Percentiles rank a stretch among this genome's conserved stretches.
Evolutionary conservation across 805 yeast genomes (phyloP).

Genomic region (Candida xiaguanensis): DNA sequence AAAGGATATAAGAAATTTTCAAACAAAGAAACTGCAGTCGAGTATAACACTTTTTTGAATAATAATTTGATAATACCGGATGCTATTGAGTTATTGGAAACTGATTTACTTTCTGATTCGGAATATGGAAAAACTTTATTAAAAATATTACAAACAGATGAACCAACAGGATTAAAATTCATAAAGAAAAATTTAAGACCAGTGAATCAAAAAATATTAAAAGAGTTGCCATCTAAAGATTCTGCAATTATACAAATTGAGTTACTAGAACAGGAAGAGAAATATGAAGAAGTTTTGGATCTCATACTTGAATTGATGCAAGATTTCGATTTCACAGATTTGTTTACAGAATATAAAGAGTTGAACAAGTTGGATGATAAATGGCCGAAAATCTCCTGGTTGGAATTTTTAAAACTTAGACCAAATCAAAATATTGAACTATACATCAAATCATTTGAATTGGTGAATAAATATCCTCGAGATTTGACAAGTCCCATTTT

Average conservation of each 20-base stretch:
- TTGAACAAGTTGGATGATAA: slow-evolving; percentile 24
- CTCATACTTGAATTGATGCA: slow-evolving; percentile 22
- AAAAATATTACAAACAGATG: slow-evolving; percentile 26
- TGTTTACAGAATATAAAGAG: slow-evolving; percentile 23
- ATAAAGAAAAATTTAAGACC: slow-evolving; percentile 24
- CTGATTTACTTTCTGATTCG: slow-evolving; percentile 16
- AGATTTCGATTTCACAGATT: slow-evolving; percentile 15
- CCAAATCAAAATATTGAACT: slow-evolving; percentile 13
- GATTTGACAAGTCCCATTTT: slow-evolving; percentile 2
- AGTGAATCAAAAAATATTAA: slow-evolving; percentile 28
- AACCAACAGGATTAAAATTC: slow-evolving; percentile 26
- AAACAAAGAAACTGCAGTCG: slow-evolving; percentile 1
- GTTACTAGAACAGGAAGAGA: slow-evolving; percentile 24
- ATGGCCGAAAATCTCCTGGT: slow-evolving; percentile 40
- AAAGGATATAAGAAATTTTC: slow-evolving; percentile 5
- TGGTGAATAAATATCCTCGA: slow-evolving; percentile 10
- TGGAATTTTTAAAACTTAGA: slow-evolving; percentile 23
- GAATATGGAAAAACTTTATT: slow-evolving; percentile 28
- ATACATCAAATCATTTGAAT: slow-evolving; percentile 33
- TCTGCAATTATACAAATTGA: slow-evolving; percentile 32
- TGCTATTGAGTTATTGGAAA: slow-evolving; percentile 5
- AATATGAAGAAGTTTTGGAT: slow-evolving; percentile 21
- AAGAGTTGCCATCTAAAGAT: slow-evolving; percentile 22
- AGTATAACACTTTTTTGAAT: slow-evolving; percentile 3
- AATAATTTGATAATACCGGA: slow-evolving; percentile 5